Conservation (phyloP, 2,329 filamentous ascomycete genomes). For the Colletotrichum abscissum region DNA sequence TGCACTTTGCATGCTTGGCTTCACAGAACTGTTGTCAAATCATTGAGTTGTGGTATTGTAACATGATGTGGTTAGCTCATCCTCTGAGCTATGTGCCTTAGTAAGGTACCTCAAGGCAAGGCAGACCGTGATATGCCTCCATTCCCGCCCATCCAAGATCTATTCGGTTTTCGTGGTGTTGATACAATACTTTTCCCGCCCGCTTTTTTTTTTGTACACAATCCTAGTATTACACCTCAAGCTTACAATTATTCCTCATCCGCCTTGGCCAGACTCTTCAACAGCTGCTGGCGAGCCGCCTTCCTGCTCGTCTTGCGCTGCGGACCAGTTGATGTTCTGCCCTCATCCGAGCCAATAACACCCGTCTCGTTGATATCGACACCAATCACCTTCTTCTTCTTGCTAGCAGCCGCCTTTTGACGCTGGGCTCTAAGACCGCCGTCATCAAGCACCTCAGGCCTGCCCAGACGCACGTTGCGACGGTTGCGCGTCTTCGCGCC, state of each 20-base stretch:
- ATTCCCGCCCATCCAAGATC: background rate
- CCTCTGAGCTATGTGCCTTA: background rate
- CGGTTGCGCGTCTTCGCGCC: constrained; percentile 86
- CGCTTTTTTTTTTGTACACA: constrained; percentile 1
- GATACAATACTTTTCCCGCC: constrained; percentile 29
- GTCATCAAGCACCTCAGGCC: constrained; percentile 52
- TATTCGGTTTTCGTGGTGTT: constrained; percentile 11
- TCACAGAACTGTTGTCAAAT: background rate
- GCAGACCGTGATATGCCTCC: constrained; percentile 10
- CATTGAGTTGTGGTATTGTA: constrained; percentile 24
- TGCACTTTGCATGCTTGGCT: background rate
- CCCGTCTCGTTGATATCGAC: constrained; percentile 48
- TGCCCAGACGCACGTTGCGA: constrained; percentile 71
- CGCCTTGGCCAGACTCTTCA: constrained; percentile 52
- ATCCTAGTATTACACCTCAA: constrained; percentile 10
- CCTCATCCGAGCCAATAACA: constrained; percentile 39
- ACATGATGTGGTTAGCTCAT: background rate
- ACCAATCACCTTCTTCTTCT: constrained; percentile 54
- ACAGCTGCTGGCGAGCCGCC: constrained; percentile 48
- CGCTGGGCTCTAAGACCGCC: constrained; percentile 55
- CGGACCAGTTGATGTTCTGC: constrained; percentile 44
- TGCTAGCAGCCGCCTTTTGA: constrained; percentile 38
- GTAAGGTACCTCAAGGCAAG: background rate
- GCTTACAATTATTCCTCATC: constrained; percentile 39
- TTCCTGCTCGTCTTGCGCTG: constrained; percentile 55